These are phyloP conservation scores for Senecio squalidus DNA, from an alignment of 140 eudicot species.

Conservation along the genomic window DNA sequence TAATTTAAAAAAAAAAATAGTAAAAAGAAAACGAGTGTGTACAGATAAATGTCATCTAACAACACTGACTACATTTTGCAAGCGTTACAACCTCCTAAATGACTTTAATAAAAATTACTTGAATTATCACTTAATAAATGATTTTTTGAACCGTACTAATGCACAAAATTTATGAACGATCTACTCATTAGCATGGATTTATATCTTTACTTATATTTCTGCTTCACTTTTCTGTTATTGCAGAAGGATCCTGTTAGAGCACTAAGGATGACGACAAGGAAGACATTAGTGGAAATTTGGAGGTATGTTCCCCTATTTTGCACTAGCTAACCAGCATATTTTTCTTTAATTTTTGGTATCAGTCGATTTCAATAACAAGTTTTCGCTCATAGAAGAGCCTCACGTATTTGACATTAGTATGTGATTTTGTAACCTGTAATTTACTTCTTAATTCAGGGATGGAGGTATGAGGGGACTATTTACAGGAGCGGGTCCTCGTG, in stretches of 20 bases:
- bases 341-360: no score
- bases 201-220: neutral
- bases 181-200: neutral
- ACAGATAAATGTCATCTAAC: no score
- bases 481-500: slow-evolving; percentile 91
- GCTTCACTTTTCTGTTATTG: slow-evolving; percentile 11
- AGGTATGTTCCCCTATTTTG: slow-evolving; percentile 42
- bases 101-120: no score
- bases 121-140: no score
- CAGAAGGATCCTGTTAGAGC: slow-evolving; percentile 92
- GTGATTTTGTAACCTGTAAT: neutral
- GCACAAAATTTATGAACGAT: neutral
- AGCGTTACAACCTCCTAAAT: no score
- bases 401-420: neutral
- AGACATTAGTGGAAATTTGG: slow-evolving; percentile 85
- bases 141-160: no score
- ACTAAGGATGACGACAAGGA: slow-evolving; percentile 83
- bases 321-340: neutral
- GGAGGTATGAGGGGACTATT: slow-evolving; percentile 88
- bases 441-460: slow-evolving; percentile 41
- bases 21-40: no score
- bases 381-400: no score
- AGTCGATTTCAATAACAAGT: no score
- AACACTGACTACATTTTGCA: no score
- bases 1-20: no score